Conservation (phyloP, 306 rosid species). For the Trichosanthes cucumerina region DNA sequence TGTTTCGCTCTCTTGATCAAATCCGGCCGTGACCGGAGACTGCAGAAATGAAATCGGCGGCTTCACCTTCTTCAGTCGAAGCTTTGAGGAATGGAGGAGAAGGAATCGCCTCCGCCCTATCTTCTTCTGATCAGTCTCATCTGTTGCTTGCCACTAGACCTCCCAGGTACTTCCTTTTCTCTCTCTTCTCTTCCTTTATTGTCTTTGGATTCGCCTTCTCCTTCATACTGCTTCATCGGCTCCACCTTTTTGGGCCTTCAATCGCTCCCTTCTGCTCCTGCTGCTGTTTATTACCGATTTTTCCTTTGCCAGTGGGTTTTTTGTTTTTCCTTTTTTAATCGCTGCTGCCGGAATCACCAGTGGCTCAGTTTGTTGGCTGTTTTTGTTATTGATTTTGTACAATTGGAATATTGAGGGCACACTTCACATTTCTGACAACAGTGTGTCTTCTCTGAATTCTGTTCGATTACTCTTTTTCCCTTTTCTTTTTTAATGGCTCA, state of each 20-base stretch:
- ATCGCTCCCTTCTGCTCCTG: too few species aligned
- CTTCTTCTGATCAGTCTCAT: constrained; percentile 3
- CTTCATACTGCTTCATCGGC: too few species aligned
- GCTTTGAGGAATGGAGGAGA: constrained; percentile 3
- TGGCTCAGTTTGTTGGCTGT: background rate
- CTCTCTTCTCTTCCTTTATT: background rate
- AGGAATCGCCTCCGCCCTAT: background rate
- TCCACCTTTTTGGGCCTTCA: too few species aligned
- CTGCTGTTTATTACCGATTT: too few species aligned
- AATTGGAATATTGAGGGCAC: background rate
- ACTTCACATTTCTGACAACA: background rate
- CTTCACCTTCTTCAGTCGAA: constrained; percentile 4
- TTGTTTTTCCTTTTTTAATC: too few species aligned
- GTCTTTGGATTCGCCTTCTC: too few species aligned
- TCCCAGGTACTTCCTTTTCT: background rate
- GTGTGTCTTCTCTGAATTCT: too few species aligned
- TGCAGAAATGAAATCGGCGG: background rate
- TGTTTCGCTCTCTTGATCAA: background rate
- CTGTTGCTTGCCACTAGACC: constrained; percentile 2
- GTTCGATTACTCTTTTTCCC: too few species aligned
- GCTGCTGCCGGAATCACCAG: background rate
- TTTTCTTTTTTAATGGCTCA: too few species aligned
- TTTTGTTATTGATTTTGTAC: too few species aligned
- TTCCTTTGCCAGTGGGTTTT: too few species aligned
- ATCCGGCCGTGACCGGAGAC: background rate